Evolutionary conservation across 345 rosid genomes (phyloP).

Genomic region (Nephelium lappaceum): DNA sequence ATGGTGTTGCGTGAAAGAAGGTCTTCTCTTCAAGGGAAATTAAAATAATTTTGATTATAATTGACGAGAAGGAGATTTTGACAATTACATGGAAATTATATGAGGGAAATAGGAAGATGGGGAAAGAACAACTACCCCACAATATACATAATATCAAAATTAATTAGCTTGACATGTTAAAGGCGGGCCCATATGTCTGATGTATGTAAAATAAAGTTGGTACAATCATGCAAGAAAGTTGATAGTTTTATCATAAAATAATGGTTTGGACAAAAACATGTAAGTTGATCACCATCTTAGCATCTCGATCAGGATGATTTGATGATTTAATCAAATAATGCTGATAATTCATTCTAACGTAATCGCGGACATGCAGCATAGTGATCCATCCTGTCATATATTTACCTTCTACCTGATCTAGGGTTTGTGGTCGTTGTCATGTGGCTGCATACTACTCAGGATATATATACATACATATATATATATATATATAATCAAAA

Average conservation of each 20-base stretch:
- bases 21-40: not conserved
- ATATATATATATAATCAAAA: too few species aligned
- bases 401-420: too few species aligned
- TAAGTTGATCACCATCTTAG: not conserved
- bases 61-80: slow-evolving; percentile 3
- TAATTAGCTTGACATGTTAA: not conserved
- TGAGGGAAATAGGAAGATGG: slow-evolving; percentile 25
- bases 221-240: not conserved
- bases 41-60: too few species aligned
- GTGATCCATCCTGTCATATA: too few species aligned
- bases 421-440: too few species aligned
- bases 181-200: not conserved
- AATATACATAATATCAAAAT: slow-evolving; percentile 3
- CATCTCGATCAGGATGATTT: not conserved
- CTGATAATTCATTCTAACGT: not conserved
- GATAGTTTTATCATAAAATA: not conserved
- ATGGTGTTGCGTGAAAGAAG: not conserved
- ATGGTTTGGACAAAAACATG: not conserved
- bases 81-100: not conserved
- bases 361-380: not conserved
- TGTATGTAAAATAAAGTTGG: not conserved
- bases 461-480: too few species aligned
- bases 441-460: too few species aligned
- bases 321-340: not conserved
- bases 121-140: slow-evolving; percentile 36